These are phyloP conservation scores for Mycena filopes DNA, from an alignment of 768 basidiomycete species.

Conservation along the genomic window DNA sequence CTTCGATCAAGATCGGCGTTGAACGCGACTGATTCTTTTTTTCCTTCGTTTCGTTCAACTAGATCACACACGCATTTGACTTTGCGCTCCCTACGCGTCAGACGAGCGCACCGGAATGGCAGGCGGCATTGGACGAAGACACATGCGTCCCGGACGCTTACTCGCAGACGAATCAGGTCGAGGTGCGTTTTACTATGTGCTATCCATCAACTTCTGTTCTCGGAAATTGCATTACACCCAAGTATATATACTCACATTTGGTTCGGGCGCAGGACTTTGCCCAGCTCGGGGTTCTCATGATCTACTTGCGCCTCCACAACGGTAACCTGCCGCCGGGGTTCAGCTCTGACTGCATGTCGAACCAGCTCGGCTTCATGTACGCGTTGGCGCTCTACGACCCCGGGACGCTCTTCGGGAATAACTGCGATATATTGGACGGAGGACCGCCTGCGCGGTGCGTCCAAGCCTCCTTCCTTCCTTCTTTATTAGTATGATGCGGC, in stretches of 20 bases:
- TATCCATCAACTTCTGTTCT: too few relatives aligned
- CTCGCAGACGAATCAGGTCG: slow-evolving; percentile 37
- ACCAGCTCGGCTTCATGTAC: slow-evolving; percentile 41
- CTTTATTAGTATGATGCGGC: too few relatives aligned
- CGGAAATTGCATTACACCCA: too few relatives aligned
- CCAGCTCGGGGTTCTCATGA: slow-evolving; percentile 41
- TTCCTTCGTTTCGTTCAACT: background rate
- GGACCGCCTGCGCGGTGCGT: slow-evolving; percentile 17
- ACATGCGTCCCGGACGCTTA: slow-evolving; percentile 46
- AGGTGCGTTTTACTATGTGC: slow-evolving; percentile 34
- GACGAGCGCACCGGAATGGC: slow-evolving; percentile 38
- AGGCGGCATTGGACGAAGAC: slow-evolving; percentile 36
- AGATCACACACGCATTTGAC: slow-evolving; percentile 47
- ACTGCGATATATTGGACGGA: slow-evolving; percentile 31
- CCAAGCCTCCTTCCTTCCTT: too few relatives aligned
- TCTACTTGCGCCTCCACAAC: slow-evolving; percentile 38
- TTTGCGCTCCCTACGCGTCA: slow-evolving; percentile 35
- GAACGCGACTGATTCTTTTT: background rate
- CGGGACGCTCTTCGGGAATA: slow-evolving; percentile 41
- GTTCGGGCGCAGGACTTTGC: slow-evolving; percentile 47
- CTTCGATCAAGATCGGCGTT: background rate
- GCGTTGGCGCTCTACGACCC: slow-evolving; percentile 37
- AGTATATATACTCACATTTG: too few relatives aligned
- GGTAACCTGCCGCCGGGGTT: slow-evolving; percentile 39
- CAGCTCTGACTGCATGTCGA: slow-evolving; percentile 40